Base-by-base conservation (phyloP, 805 yeast genomes). In the Candida ovalis region DNA sequence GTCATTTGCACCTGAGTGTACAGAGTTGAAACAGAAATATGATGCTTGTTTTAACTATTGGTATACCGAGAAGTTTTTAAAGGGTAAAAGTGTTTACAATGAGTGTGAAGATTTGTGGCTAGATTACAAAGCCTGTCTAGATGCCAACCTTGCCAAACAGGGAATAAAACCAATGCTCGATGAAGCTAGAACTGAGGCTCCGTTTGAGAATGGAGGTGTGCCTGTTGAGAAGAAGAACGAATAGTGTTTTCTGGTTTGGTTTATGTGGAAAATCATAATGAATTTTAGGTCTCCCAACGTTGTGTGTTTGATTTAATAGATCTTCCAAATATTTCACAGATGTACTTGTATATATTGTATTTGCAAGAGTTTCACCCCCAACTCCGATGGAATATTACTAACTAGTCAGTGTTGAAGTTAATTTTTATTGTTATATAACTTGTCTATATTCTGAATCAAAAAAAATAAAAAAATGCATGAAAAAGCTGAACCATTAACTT, bases 1-100 rank as follows among this genome's bases (percentile, higher is more conserved):
- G 6, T 89, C 96, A 51, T 87, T 94, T 74, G 98, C 99, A 33
- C 97, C 97, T 23, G 98, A 94, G 70, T 94, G 99, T 69, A 88
- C 96, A 21, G 86, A 81, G 32, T 78, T 85, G 49, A 94, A 94
- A 68, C 81, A 81, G 58, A 80, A 82, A 60, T 94, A 94, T 62
- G 98, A 94, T 63, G 86, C 83, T 60, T 94, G 99, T 67, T 94
- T 94, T 72, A 91, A 90, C 68, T 78, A 78, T 55, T 91, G 99
- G 99, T 94, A 94, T 65, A 83, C 94, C 4, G 97, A 94, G 58
- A 86, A 86, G 66, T 86, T 86, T 56, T 69, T 86, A 42, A 78
- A 78, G 52, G 84, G 82, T 30, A 74, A 78, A 59, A 74, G 80
- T 37, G 70, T 75, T 47, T 77, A 85, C 58, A 92, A 92, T 64